Evolutionary conservation across 345 rosid genomes (phyloP).

Genomic region (Capsella bursapastoris): DNA sequence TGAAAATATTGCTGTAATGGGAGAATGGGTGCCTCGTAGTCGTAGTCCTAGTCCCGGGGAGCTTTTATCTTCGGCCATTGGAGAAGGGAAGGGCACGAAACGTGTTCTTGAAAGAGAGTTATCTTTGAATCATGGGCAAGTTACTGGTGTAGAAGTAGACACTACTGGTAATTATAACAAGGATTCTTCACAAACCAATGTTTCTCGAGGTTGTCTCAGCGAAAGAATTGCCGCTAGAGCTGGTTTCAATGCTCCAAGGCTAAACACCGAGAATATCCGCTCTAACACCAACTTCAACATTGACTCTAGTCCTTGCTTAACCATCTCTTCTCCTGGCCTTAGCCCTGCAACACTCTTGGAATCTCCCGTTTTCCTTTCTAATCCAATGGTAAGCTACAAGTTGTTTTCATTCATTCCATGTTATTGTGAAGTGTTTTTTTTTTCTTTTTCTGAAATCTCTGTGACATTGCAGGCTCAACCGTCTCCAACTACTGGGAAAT

Average conservation of each 20-base stretch:
- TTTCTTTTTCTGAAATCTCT: background rate
- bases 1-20: slow-evolving; percentile 72
- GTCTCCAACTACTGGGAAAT: slow-evolving; percentile 91
- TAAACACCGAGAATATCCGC: slow-evolving; percentile 76
- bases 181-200: slow-evolving; percentile 41
- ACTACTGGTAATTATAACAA: slow-evolving; percentile 26
- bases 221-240: slow-evolving; percentile 88
- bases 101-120: slow-evolving; percentile 47
- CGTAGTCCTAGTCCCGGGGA: slow-evolving; percentile 69
- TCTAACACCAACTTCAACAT: slow-evolving; percentile 53
- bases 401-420: slow-evolving; percentile 26
- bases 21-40: slow-evolving; percentile 83
- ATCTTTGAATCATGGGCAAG: slow-evolving; percentile 42
- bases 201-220: slow-evolving; percentile 62
- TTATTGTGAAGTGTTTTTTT: background rate
- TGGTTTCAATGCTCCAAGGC: slow-evolving; percentile 81
- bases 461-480: slow-evolving; percentile 72
- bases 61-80: slow-evolving; percentile 53
- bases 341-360: slow-evolving; percentile 93
- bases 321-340: slow-evolving; percentile 84
- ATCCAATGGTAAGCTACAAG: slow-evolving; percentile 61
- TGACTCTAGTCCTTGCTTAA: slow-evolving; percentile 65
- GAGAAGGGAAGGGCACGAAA: slow-evolving; percentile 58
- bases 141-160: slow-evolving; percentile 17
- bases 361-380: slow-evolving; percentile 82